phyloP scores from a whole-genome alignment of 495 filamentous ascomycete genomes.

The Pseudevernia furfuracea region DNA sequence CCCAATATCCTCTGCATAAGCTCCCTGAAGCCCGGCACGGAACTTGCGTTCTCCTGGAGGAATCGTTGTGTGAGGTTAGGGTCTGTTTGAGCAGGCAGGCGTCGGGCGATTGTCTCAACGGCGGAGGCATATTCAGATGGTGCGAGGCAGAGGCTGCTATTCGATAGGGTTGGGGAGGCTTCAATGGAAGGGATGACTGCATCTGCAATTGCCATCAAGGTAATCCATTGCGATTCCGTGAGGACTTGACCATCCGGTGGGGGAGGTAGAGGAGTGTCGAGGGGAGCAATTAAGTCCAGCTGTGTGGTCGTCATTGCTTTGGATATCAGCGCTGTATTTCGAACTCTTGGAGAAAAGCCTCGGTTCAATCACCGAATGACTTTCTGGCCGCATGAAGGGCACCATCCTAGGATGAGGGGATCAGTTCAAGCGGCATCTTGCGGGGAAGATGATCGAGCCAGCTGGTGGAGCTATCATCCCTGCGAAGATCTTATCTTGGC shows the following conservation, averaged over 20 bases:
- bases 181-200: constrained; percentile 47
- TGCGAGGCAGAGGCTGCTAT: constrained; percentile 25
- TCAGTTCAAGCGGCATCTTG: neutral
- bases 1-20: constrained; percentile 40
- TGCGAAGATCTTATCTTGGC: neutral
- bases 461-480: neutral
- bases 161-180: constrained; percentile 27
- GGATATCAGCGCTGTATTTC: neutral
- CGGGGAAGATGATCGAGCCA: too few species aligned
- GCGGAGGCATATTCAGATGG: constrained; percentile 33
- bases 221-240: constrained; percentile 47
- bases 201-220: constrained; percentile 47
- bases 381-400: neutral
- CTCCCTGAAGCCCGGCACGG: constrained; percentile 40
- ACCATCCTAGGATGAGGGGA: too few species aligned
- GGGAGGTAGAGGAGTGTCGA: constrained; percentile 40
- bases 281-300: constrained; percentile 28
- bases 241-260: constrained; percentile 36
- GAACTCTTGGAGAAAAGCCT: neutral
- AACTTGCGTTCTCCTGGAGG: constrained; percentile 43
- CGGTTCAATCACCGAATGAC: neutral
- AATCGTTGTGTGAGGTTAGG: constrained; percentile 36
- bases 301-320: constrained; percentile 23
- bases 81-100: constrained; percentile 30
- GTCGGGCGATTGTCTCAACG: constrained; percentile 27